phyloP scores from a whole-genome alignment of 2,329 filamentous ascomycete genomes.

The Fusarium succisae region DNA sequence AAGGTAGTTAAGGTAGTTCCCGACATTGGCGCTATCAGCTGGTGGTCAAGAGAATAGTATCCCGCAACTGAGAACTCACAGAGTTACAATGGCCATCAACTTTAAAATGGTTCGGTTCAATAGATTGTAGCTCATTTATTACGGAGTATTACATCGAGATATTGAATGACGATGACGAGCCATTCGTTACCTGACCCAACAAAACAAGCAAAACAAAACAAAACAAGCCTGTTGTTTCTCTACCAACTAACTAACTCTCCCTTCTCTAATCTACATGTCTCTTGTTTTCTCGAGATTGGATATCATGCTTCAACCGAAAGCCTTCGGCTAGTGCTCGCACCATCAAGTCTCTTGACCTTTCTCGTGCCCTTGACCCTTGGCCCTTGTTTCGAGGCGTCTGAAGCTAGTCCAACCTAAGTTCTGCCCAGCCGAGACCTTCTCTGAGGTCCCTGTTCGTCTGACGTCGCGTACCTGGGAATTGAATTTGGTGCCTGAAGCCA shows the following conservation, averaged over 20 bases:
- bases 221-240: conserved; percentile 5
- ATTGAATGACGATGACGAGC: conserved; percentile 4
- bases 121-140: not conserved
- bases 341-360: conserved; percentile 14
- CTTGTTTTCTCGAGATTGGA: conserved; percentile 28
- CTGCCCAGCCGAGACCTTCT: conserved; percentile 14
- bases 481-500: conserved; percentile 12
- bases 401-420: conserved; percentile 24
- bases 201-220: not conserved
- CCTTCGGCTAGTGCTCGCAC: conserved; percentile 26
- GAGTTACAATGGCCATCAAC: not conserved
- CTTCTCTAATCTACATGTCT: not conserved
- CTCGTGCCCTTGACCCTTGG: conserved; percentile 5
- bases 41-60: conserved; percentile 11
- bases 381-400: conserved; percentile 24
- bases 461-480: conserved; percentile 10
- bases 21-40: not conserved
- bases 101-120: not conserved
- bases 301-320: conserved; percentile 30
- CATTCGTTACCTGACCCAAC: not conserved
- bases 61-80: conserved; percentile 4
- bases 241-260: not conserved
- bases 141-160: not conserved
- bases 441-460: conserved; percentile 1
- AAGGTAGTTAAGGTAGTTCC: not conserved